Base-by-base conservation (phyloP, 148 eudicot genomes). In the Cornus suecica region DNA sequence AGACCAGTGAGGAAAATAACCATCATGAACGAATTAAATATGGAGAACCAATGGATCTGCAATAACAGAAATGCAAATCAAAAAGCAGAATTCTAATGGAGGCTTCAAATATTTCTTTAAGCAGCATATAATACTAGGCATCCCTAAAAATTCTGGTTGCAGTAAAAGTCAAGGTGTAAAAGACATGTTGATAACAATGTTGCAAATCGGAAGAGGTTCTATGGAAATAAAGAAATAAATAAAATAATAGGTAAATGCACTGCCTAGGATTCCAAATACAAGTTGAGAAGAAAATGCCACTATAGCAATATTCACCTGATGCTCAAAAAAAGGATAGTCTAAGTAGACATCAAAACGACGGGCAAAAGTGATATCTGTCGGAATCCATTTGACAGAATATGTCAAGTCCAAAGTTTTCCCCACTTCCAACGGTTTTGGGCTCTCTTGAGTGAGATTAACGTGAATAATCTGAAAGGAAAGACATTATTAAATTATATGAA, bases 41-140 rank as follows among this genome's bases (percentile, higher is more conserved):
- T 89, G 74, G 97, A 94, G 84, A 92, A 94, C 98, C 97, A 94
- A 75, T 94, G 98, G 58, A 94, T 94, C 98, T 94, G 95, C 92
- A 80, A 52, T 11, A 74, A 74, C 24, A 25, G 10, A 20, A 63
- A 68, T 0, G 29, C 32, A 65, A 27, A 56, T 72, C 64, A 34
- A 28, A 42, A 3, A 70, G 61, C n/a, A 14, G 64, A n/a, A 7
- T 60, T 62, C 69, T 22, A 41, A 26, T 28, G 23, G 48, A 45
- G n/a, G 0, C 27, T 74, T 42, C 37, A 13, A 41, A 64, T 6
- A 18, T 5, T 23, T 3, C 26, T 23, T 5, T 22, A 37, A 31
- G 48, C 31, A 45, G 26, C 11, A 26, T 54, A 26, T 24, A 62
- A 5, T 34, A 16, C n/a, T 16, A 41, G 32, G 56, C 13, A 26